A percentile compares a stretch with the other conserved stretches of the same genome.
Evolutionary conservation across 2,329 filamentous ascomycete species (phyloP).

Genomic region (Trichophyton rubrum): DNA sequence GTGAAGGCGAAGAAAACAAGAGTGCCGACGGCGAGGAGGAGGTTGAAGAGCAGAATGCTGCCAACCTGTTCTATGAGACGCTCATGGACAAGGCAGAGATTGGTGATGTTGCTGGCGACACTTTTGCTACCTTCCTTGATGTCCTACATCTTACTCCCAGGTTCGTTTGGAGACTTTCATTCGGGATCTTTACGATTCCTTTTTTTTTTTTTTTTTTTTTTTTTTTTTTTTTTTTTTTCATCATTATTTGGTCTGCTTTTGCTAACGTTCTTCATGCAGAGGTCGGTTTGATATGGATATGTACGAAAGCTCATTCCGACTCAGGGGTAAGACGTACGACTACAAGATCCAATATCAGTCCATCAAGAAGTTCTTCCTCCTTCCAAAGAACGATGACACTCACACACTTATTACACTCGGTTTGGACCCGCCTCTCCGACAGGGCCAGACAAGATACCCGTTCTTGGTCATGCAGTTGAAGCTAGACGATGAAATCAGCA

Average conservation of each 20-base stretch:
- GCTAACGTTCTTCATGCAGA: slow-evolving; percentile 38
- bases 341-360: slow-evolving; percentile 99
- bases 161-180: slow-evolving; percentile 34
- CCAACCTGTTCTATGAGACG: slow-evolving; percentile 94
- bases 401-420: slow-evolving; percentile 92
- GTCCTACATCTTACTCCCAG: slow-evolving; percentile 92
- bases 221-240: too few species aligned
- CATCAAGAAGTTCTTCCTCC: slow-evolving; percentile 97
- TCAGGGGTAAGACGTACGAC: slow-evolving; percentile 98
- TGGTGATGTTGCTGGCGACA: slow-evolving; percentile 96
- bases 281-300: slow-evolving; percentile 99
- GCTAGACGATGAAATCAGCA: slow-evolving; percentile 89
- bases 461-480: slow-evolving; percentile 99
- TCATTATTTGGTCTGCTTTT: slow-evolving; percentile 18
- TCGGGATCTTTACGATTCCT: too few species aligned
- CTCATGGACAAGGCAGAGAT: slow-evolving; percentile 98
- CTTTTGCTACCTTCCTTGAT: slow-evolving; percentile 92
- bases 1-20: slow-evolving; percentile 60
- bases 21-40: slow-evolving; percentile 37
- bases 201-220: too few species aligned
- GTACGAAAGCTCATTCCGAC: slow-evolving; percentile 93
- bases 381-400: slow-evolving; percentile 96
- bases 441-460: slow-evolving; percentile 94
- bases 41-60: slow-evolving; percentile 80
- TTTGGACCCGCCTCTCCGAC: slow-evolving; percentile 83